phyloP scores from a whole-genome alignment of 306 rosid genomes.

The Potentilla sterilis region DNA sequence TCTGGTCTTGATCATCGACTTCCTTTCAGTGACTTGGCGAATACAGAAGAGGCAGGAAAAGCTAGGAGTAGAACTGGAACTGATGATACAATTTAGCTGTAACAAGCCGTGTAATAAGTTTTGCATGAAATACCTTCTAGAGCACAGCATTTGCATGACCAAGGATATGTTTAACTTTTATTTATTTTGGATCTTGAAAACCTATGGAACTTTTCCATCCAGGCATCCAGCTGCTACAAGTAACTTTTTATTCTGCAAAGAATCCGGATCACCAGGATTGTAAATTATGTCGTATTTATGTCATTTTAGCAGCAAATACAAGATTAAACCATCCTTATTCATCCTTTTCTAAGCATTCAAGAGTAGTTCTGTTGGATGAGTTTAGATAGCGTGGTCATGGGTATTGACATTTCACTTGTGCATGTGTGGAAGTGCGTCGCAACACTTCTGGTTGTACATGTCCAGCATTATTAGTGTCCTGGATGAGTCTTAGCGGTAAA shows the following conservation, averaged over 20 bases:
- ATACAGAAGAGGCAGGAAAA: conserved; percentile 41
- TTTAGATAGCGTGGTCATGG: not conserved
- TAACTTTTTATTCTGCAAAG: conserved; percentile 28
- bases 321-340: not conserved
- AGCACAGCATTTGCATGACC: conserved; percentile 36
- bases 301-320: conserved; percentile 6
- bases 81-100: conserved; percentile 38
- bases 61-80: conserved; percentile 46
- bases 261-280: conserved; percentile 19
- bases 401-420: not conserved
- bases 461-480: too few relatives aligned
- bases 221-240: conserved; percentile 37
- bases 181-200: conserved; percentile 13
- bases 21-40: conserved; percentile 35
- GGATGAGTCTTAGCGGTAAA: too few relatives aligned
- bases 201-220: conserved; percentile 34
- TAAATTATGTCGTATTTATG: conserved; percentile 21
- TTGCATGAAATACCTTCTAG: conserved; percentile 30
- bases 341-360: not conserved
- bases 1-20: conserved; percentile 49
- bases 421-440: not conserved
- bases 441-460: too few relatives aligned
- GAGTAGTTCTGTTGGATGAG: not conserved
- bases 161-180: conserved; percentile 33
- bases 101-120: conserved; percentile 36